phyloP scores from a whole-genome alignment of 495 filamentous ascomycete species.

The Podospora tetraspora region DNA sequence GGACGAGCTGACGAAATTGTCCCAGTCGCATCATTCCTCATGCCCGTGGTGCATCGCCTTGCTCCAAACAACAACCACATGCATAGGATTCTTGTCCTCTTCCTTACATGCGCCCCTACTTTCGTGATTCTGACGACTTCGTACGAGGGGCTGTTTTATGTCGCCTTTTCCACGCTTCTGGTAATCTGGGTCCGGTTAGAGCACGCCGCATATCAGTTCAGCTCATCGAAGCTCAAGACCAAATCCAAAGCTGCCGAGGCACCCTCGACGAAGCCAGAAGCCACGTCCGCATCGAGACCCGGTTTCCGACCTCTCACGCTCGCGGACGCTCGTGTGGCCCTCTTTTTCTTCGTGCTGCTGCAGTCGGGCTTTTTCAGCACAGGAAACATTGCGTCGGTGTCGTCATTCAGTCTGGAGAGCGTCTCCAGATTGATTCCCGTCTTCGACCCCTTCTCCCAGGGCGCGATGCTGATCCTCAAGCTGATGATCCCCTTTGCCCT shows the following conservation, averaged over 20 bases:
- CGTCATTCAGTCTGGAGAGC: slow-evolving; percentile 88
- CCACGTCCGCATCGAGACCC: slow-evolving; percentile 21
- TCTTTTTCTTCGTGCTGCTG: slow-evolving; percentile 93
- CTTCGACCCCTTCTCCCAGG: slow-evolving; percentile 91
- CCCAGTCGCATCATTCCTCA: slow-evolving; percentile 65
- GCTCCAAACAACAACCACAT: slow-evolving; percentile 84
- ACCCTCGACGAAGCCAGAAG: slow-evolving; percentile 25
- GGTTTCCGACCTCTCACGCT: slow-evolving; percentile 70
- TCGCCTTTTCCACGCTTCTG: slow-evolving; percentile 77
- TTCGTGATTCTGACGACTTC: slow-evolving; percentile 97
- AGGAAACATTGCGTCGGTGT: slow-evolving; percentile 92
- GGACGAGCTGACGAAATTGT: slow-evolving; percentile 10
- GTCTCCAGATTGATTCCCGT: slow-evolving; percentile 88
- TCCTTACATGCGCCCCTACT: slow-evolving; percentile 85
- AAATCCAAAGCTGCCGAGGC: slow-evolving; percentile 25
- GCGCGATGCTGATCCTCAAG: slow-evolving; percentile 81
- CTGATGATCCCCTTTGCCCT: slow-evolving; percentile 90
- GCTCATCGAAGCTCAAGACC: slow-evolving; percentile 13
- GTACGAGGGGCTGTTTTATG: slow-evolving; percentile 96
- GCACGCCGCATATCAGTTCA: slow-evolving; percentile 63
- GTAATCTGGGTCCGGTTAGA: slow-evolving; percentile 89
- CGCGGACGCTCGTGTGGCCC: slow-evolving; percentile 74
- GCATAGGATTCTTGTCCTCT: slow-evolving; percentile 82
- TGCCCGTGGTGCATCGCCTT: slow-evolving; percentile 76
- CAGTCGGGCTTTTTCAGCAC: slow-evolving; percentile 97